Evolutionary conservation across 768 basidiomycete species (phyloP).

Genomic region (Strobilomyces dryophilus): DNA sequence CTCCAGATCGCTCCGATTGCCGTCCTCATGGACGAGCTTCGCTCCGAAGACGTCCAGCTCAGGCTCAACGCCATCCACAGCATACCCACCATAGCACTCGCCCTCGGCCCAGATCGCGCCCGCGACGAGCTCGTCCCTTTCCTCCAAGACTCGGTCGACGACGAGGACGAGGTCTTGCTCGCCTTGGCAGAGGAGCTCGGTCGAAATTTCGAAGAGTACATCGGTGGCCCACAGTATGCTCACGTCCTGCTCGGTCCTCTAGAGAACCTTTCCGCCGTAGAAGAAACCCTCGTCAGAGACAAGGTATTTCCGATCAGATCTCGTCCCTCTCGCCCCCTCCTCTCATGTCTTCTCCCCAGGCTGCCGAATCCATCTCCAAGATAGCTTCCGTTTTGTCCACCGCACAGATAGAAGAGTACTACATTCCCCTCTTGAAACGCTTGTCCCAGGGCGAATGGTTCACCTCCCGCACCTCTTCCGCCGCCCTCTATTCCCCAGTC

Average conservation of each 20-base stretch:
- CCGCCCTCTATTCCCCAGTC: conserved; percentile 87
- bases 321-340: not conserved
- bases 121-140: conserved; percentile 95
- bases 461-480: conserved; percentile 94
- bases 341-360: conserved; percentile 45
- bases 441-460: conserved; percentile 97
- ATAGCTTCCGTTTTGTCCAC: conserved; percentile 74
- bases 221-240: conserved; percentile 85
- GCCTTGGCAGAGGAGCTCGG: conserved; percentile 96
- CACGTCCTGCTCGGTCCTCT: conserved; percentile 87
- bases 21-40: conserved; percentile 95
- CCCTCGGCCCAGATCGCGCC: conserved; percentile 91
- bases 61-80: conserved; percentile 96
- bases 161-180: conserved; percentile 96
- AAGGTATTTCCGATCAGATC: conserved; percentile 62
- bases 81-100: conserved; percentile 96
- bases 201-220: conserved; percentile 86
- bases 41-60: conserved; percentile 95
- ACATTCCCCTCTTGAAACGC: conserved; percentile 87
- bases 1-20: conserved; percentile 89
- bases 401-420: conserved; percentile 80
- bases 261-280: conserved; percentile 93
- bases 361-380: conserved; percentile 93
- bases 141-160: conserved; percentile 97
- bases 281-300: conserved; percentile 96